Percentiles rank a stretch among this genome's conserved stretches.
These are phyloP conservation scores for Aspergillus heteromorphus DNA, from an alignment of 495 filamentous ascomycete species.

Conservation along the genomic window DNA sequence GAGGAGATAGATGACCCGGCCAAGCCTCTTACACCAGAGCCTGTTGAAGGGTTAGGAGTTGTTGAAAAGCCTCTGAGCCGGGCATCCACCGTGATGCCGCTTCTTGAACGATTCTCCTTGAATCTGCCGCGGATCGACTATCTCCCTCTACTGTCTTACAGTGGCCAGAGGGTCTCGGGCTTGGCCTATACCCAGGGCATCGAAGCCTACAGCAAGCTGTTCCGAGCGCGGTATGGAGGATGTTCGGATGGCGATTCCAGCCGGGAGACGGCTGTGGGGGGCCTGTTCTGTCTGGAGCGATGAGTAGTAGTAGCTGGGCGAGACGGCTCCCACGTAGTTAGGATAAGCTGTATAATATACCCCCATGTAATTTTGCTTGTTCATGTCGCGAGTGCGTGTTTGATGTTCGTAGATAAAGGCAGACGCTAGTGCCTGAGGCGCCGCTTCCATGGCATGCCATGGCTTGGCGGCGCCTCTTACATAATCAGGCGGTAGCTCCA, in stretches of 20 bases:
- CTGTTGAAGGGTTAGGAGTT: background rate
- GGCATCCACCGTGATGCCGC: conserved; percentile 24
- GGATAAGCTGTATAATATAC: background rate
- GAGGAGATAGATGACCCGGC: conserved; percentile 7
- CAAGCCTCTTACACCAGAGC: conserved; percentile 2
- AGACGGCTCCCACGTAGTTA: background rate
- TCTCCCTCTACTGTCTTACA: conserved; percentile 34
- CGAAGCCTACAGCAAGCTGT: conserved; percentile 26
- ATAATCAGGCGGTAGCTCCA: conserved; percentile 38
- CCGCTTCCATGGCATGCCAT: background rate
- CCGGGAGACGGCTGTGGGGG: conserved; percentile 12
- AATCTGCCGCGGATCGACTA: conserved; percentile 28
- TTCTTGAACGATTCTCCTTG: conserved; percentile 28
- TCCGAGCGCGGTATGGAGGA: conserved; percentile 31
- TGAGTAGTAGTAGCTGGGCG: background rate
- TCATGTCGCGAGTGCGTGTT: too few species aligned
- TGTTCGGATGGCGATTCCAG: conserved; percentile 18
- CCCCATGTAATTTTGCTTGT: background rate
- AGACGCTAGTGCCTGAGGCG: conserved; percentile 5
- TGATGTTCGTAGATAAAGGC: too few species aligned
- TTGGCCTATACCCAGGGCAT: conserved; percentile 14
- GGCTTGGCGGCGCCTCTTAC: conserved; percentile 28
- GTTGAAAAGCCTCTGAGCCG: conserved; percentile 19
- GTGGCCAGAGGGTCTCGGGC: conserved; percentile 22
- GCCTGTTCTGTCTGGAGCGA: conserved; percentile 31